A percentile compares a stretch with the other conserved stretches of the same genome.
phyloP scores from a whole-genome alignment of 176 grass and related monocot genomes.

The Oryza brachyantha region DNA sequence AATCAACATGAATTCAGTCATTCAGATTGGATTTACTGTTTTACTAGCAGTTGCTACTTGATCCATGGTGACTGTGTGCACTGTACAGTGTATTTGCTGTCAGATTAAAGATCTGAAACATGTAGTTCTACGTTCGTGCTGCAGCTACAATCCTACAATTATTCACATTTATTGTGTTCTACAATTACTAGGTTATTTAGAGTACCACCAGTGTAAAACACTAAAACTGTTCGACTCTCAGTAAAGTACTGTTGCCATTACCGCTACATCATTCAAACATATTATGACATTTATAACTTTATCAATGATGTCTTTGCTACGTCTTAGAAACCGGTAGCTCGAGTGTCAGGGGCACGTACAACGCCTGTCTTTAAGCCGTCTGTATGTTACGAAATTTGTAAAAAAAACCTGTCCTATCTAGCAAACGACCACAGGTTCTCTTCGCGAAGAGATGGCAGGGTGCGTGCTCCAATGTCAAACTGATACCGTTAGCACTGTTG shows the following conservation, averaged over 20 bases:
- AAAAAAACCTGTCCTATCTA: too few relatives aligned
- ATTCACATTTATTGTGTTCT: background rate
- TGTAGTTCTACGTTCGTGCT: background rate
- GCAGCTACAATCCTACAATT: background rate
- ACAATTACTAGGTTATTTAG: background rate
- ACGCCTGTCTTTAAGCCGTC: too few relatives aligned
- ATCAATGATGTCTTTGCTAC: background rate
- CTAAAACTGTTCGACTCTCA: background rate
- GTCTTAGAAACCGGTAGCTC: background rate
- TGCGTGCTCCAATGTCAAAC: too few relatives aligned
- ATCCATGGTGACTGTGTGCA: background rate
- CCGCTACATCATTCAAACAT: background rate
- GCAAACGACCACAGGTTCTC: too few relatives aligned
- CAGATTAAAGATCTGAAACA: background rate
- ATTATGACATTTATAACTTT: background rate
- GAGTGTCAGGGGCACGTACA: too few relatives aligned
- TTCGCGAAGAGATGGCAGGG: too few relatives aligned
- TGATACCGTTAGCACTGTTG: too few relatives aligned
- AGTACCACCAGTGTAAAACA: background rate
- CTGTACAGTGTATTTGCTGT: background rate
- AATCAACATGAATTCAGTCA: too few relatives aligned
- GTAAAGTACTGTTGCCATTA: background rate
- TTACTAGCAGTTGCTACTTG: background rate
- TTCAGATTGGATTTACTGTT: background rate
- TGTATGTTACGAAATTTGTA: too few relatives aligned